These are phyloP conservation scores for Coccinonectria pachysandricola DNA, from an alignment of 2,329 filamentous ascomycete species.

Conservation along the genomic window DNA sequence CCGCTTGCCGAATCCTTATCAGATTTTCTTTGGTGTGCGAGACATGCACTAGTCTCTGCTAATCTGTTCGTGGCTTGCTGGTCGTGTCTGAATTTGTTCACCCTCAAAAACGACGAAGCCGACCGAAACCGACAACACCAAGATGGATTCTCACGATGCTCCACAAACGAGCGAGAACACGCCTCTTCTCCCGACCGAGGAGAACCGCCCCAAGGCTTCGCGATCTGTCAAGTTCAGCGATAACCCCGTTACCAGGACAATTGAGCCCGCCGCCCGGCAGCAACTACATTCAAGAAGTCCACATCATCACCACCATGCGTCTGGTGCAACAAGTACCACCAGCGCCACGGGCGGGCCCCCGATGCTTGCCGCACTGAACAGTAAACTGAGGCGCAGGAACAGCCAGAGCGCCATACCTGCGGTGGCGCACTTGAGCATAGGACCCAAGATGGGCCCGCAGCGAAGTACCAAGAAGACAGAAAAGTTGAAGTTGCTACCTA, in stretches of 20 bases:
- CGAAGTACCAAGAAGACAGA: slow-evolving; percentile 90
- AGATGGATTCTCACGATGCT: slow-evolving; percentile 19
- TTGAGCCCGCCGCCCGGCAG: slow-evolving; percentile 35
- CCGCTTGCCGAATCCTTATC: neutral
- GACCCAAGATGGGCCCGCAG: slow-evolving; percentile 80
- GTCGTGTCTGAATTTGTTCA: slow-evolving; percentile 3
- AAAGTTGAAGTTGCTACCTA: slow-evolving; percentile 94
- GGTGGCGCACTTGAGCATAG: slow-evolving; percentile 24
- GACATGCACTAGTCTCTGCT: slow-evolving; percentile 3
- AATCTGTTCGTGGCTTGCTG: slow-evolving; percentile 3
- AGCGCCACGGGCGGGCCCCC: slow-evolving; percentile 33
- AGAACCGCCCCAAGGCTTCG: slow-evolving; percentile 32
- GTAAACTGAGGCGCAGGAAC: slow-evolving; percentile 75
- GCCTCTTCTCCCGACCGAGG: slow-evolving; percentile 24
- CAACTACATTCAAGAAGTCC: slow-evolving; percentile 18
- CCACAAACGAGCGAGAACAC: slow-evolving; percentile 22
- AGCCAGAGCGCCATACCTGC: slow-evolving; percentile 53
- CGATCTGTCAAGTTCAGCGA: slow-evolving; percentile 72
- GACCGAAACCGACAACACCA: slow-evolving; percentile 1
- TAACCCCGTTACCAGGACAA: slow-evolving; percentile 52
- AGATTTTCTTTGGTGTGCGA: slow-evolving; percentile 1
- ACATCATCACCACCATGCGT: slow-evolving; percentile 18
- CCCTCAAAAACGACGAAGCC: slow-evolving; percentile 1
- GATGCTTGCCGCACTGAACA: slow-evolving; percentile 73
- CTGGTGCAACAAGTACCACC: slow-evolving; percentile 9